Conservation (phyloP, 2,329 filamentous ascomycete species). For the Domatiomyces catenatus region DNA sequence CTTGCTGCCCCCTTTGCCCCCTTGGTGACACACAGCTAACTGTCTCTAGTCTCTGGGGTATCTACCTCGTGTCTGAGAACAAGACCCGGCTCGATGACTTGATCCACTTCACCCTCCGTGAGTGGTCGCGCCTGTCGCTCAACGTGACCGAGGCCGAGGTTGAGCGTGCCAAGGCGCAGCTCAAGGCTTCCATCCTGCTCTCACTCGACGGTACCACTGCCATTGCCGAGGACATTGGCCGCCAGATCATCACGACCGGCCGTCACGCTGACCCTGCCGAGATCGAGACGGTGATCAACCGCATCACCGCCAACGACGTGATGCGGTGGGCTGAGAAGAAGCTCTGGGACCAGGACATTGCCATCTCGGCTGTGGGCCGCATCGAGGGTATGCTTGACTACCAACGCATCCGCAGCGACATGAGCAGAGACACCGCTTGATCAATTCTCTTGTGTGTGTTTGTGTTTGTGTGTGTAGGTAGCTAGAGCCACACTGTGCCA, state of each 20-base stretch:
- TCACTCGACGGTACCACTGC: slow-evolving; percentile 95
- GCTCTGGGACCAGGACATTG: slow-evolving; percentile 94
- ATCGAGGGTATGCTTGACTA: slow-evolving; percentile 62
- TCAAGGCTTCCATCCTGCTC: slow-evolving; percentile 94
- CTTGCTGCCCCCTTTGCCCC: slow-evolving; percentile 2
- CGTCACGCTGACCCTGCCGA: slow-evolving; percentile 80
- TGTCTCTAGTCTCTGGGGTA: slow-evolving; percentile 76
- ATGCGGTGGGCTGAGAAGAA: slow-evolving; percentile 92
- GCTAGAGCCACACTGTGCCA: not conserved
- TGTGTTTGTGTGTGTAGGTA: not conserved
- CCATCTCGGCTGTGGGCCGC: slow-evolving; percentile 79
- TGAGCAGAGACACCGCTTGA: slow-evolving; percentile 55
- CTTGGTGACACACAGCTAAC: slow-evolving; percentile 18
- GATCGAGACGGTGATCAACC: slow-evolving; percentile 81
- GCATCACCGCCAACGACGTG: slow-evolving; percentile 86
- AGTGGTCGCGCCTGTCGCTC: slow-evolving; percentile 90
- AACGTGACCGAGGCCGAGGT: slow-evolving; percentile 80
- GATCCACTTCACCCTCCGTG: slow-evolving; percentile 92
- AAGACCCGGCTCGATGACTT: slow-evolving; percentile 79
- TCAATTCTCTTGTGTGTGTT: not conserved
- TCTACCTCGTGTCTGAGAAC: slow-evolving; percentile 92
- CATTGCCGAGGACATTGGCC: slow-evolving; percentile 93
- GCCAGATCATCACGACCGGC: slow-evolving; percentile 95
- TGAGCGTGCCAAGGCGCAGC: slow-evolving; percentile 96
- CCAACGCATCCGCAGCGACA: slow-evolving; percentile 52